Base-by-base conservation (phyloP, 306 rosid genomes). In the Acacia crassicarpa region DNA sequence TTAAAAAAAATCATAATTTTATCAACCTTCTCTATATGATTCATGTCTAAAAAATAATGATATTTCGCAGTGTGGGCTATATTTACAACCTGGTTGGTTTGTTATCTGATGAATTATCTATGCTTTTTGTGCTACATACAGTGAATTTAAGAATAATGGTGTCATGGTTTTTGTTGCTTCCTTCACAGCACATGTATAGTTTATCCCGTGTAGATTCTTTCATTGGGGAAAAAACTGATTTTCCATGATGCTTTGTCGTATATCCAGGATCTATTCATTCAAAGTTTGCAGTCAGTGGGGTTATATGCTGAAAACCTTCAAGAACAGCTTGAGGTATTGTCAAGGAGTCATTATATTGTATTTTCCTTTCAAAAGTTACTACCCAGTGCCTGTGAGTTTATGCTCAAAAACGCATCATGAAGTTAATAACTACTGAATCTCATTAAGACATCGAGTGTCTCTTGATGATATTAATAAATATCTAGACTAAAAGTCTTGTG, bases 211-310 rank as follows among this genome's bases (percentile, higher is more conserved):
- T 48, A 14, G 17, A 30, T 74, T 16, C 65, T 33, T 11, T 17
- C 32, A 15, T 15, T 80, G 54, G 10, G 25, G 54, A 63, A 58
- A 27, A 78, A 45, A 46, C 81, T 86, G 66, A 88, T 69, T 61
- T 23, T 79, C 76, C 72, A 71, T 83, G 65, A 58, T 79, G 44
- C 46, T 84, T 75, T 85, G 77, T 38, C 79, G 51, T 78, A 56
- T 67, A 54, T 88, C 91, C 94, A 95, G 99, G 99, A 95, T 80
- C 66, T 90, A 74, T 95, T 95, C 84, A 73, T 93, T 77, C 96
- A 85, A 81, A 88, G 89, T 88, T 81, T 95, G 93, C 98, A 88
- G 86, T 91, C 93, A 0, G 87, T 87, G 85, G 96, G 98, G 78
- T 85, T 95, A 83, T 82, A 74, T 79, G 54, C 94, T 53, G 89